phyloP scores from a whole-genome alignment of 345 rosid genomes.

The Balakata baccata region DNA sequence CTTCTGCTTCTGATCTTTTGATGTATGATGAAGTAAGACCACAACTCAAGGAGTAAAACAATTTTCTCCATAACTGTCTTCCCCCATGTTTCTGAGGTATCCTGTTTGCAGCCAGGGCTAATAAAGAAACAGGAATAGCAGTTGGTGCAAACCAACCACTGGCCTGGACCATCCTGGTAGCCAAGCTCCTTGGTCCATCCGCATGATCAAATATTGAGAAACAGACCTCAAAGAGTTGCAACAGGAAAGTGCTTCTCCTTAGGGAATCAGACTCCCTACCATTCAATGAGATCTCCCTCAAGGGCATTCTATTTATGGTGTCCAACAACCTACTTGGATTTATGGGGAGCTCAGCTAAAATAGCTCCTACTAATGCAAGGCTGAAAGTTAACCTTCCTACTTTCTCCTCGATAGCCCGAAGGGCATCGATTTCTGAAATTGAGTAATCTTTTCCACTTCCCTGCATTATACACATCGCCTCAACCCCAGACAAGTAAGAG shows the following conservation, averaged over 20 bases:
- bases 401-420: constrained; percentile 78
- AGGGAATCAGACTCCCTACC: constrained; percentile 46
- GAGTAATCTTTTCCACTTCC: constrained; percentile 62
- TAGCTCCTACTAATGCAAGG: constrained; percentile 74
- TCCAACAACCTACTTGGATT: constrained; percentile 84
- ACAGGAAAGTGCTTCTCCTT: constrained; percentile 55
- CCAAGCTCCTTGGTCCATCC: constrained; percentile 81
- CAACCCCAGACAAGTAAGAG: constrained; percentile 73
- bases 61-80: constrained; percentile 50
- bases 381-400: constrained; percentile 75
- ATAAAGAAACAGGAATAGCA: constrained; percentile 60
- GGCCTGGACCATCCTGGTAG: constrained; percentile 84
- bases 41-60: constrained; percentile 57
- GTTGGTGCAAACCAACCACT: constrained; percentile 95
- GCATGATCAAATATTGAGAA: constrained; percentile 95
- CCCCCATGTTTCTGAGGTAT: constrained; percentile 68
- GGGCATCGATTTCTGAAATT: constrained; percentile 60
- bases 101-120: constrained; percentile 73
- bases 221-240: constrained; percentile 91
- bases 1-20: constrained; percentile 74
- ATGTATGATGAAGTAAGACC: constrained; percentile 59
- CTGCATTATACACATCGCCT: constrained; percentile 85
- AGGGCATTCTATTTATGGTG: constrained; percentile 80
- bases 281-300: constrained; percentile 58
- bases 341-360: constrained; percentile 83